phyloP scores from a whole-genome alignment of 2,329 filamentous ascomycete species.

The Thielaviopsis musarum region DNA sequence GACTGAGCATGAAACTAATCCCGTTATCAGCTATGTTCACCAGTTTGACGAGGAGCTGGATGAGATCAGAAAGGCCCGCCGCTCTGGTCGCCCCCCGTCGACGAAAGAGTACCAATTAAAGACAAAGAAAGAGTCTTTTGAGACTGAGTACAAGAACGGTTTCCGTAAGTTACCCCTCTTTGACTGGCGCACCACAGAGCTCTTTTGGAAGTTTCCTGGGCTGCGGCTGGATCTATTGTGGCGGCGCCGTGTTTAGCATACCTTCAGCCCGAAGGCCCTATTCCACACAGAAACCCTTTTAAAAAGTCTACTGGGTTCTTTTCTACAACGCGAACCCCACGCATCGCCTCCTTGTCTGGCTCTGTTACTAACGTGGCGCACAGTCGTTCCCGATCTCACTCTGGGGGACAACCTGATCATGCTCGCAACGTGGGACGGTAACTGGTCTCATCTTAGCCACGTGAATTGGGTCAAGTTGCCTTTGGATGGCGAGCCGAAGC shows the following conservation, averaged over 20 bases:
- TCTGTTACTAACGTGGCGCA: conserved; percentile 1
- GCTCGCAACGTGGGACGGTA: conserved; percentile 61
- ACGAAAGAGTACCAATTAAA: conserved; percentile 62
- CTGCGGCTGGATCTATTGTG: background rate
- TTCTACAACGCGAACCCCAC: background rate
- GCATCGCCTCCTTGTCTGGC: background rate
- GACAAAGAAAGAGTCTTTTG: conserved; percentile 51
- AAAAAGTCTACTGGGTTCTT: background rate
- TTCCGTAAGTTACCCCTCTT: conserved; percentile 42
- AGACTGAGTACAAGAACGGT: conserved; percentile 66
- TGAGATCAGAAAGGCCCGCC: conserved; percentile 47
- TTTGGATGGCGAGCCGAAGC: conserved; percentile 43
- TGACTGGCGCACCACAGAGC: background rate
- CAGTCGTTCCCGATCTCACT: conserved; percentile 60
- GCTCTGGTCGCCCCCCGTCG: conserved; percentile 63
- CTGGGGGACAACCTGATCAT: conserved; percentile 45
- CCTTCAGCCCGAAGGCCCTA: background rate
- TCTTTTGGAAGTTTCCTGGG: background rate
- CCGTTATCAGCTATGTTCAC: conserved; percentile 37
- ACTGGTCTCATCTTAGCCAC: conserved; percentile 64
- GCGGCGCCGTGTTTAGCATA: background rate
- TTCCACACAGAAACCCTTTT: background rate
- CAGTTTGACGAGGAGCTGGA: conserved; percentile 57
- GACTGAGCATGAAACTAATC: conserved; percentile 13
- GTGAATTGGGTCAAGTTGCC: conserved; percentile 63